A percentile compares a stretch with the other conserved stretches of the same genome.
phyloP scores from a whole-genome alignment of 2,329 filamentous ascomycete species.

The Lachnellula hyalina region DNA sequence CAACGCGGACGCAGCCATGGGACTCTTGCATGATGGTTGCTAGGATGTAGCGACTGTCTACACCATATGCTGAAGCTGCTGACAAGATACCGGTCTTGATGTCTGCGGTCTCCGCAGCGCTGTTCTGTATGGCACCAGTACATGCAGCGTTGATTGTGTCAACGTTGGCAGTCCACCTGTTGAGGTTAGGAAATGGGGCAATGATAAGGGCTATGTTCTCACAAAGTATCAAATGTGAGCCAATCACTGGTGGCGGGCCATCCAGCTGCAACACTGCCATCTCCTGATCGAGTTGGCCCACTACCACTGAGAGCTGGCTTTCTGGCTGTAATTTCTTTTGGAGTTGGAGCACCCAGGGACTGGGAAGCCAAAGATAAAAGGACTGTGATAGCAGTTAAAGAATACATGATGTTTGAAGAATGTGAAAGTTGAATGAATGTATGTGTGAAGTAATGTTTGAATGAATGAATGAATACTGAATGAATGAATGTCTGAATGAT shows the following conservation, averaged over 20 bases:
- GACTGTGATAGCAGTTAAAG: not conserved
- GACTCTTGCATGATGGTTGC: constrained; percentile 31
- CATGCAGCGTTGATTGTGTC: not conserved
- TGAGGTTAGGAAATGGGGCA: not conserved
- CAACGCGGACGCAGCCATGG: constrained; percentile 24
- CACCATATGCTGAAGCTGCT: not conserved
- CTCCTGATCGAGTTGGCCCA: not conserved
- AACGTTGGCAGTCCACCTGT: not conserved
- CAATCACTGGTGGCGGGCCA: not conserved
- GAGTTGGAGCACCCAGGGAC: not conserved
- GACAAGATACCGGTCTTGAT: constrained; percentile 3
- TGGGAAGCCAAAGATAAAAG: not conserved
- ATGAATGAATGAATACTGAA: no score
- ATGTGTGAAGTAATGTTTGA: not conserved
- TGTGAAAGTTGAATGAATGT: not conserved
- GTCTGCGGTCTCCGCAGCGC: not conserved
- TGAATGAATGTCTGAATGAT: not conserved
- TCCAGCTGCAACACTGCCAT: not conserved
- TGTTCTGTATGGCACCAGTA: constrained; percentile 1
- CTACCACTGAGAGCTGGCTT: not conserved
- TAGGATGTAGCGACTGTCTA: constrained; percentile 30
- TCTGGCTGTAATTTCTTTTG: not conserved
- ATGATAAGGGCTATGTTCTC: not conserved
- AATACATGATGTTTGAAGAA: not conserved
- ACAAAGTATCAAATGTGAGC: not conserved